Percentiles rank a stretch among this genome's conserved stretches.
Evolutionary conservation across 805 yeast genomes (phyloP).

Genomic region (Candida methanosorbosa): DNA sequence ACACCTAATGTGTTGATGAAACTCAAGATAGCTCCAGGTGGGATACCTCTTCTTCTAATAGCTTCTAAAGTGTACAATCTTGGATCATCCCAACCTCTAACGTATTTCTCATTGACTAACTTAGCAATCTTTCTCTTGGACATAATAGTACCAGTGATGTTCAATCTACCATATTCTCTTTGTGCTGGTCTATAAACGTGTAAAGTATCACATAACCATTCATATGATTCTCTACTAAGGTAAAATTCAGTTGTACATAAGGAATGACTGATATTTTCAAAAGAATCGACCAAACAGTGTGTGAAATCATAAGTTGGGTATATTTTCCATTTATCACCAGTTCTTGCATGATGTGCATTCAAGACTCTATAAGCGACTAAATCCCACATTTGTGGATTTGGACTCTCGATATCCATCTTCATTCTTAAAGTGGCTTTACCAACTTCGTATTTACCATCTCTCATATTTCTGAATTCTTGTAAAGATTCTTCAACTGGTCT

Average conservation of each 20-base stretch:
- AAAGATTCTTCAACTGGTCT: constrained; percentile 69
- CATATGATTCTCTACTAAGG: constrained; percentile 88
- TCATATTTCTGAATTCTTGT: constrained; percentile 80
- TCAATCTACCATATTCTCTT: constrained; percentile 95
- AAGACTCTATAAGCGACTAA: constrained; percentile 93
- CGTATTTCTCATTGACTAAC: constrained; percentile 71
- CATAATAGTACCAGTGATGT: constrained; percentile 87
- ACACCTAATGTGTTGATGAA: constrained; percentile 95
- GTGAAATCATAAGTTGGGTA: constrained; percentile 99
- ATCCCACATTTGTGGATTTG: constrained; percentile 99
- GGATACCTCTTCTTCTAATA: constrained; percentile 93
- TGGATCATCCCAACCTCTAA: constrained; percentile 98
- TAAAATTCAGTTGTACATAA: constrained; percentile 94
- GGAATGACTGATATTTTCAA: constrained; percentile 93
- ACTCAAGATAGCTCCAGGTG: constrained; percentile 94
- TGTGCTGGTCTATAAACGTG: constrained; percentile 97
- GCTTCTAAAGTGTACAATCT: constrained; percentile 92
- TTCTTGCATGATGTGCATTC: constrained; percentile 89
- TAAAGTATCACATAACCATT: constrained; percentile 95
- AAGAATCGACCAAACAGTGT: constrained; percentile 96
- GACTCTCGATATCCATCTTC: constrained; percentile 87
- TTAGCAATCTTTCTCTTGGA: constrained; percentile 95
- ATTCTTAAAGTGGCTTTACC: constrained; percentile 94
- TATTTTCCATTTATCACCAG: constrained; percentile 95
- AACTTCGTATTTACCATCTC: constrained; percentile 77